Evolutionary conservation across 2,329 filamentous ascomycete genomes (phyloP), one percentile per base, ranked within the genome.

Genomic region (Cladosporium cucumerinum): DNA sequence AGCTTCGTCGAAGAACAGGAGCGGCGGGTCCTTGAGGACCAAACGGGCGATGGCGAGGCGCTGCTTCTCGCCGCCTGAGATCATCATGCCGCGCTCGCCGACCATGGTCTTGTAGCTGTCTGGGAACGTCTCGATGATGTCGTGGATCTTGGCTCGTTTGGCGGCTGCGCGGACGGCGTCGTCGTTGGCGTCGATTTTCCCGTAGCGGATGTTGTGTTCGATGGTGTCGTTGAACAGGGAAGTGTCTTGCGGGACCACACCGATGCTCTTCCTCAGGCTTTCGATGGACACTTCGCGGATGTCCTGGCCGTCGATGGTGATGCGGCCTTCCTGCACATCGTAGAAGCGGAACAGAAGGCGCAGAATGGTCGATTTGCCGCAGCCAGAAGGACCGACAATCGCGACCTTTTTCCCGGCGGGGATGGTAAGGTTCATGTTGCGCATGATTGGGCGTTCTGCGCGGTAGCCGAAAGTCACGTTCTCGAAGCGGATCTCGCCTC

Each of bases 141-240:
- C 89, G 77, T 97, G 89, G 65, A 99, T 92, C 64, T 89, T 87
- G 2, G 95, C 94, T 62, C 92, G 85, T 73, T 88, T 87, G 1
- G 95, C 93, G 0, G 92, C 95, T 32, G 88, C 88, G 14, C 87
- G 76, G 8, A 99, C 89, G 65, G 89, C 83, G 34, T 92, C 91
- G 11, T 85, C 82, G 0, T 88, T 84, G 0, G 94, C 93, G 55
- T 87, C 86, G 68, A 98, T 85, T 69, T 90, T 86, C 59, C 95
- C 95, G 76, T 99, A 99, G 68, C 88, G 89, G 72, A 99, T 97
- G 76, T 99, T 99, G 77, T 97, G 92, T 74, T 91, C 90, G 65
- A 99, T 94, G 0, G 93, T 95, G 74, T 97, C 93, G 76, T 99
- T 99, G 82, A 99, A 99, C 1, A 99, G 83, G 0, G 95, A 93